Evolutionary conservation across 306 rosid genomes (phyloP).

Genomic region (Abrus precatorius): DNA sequence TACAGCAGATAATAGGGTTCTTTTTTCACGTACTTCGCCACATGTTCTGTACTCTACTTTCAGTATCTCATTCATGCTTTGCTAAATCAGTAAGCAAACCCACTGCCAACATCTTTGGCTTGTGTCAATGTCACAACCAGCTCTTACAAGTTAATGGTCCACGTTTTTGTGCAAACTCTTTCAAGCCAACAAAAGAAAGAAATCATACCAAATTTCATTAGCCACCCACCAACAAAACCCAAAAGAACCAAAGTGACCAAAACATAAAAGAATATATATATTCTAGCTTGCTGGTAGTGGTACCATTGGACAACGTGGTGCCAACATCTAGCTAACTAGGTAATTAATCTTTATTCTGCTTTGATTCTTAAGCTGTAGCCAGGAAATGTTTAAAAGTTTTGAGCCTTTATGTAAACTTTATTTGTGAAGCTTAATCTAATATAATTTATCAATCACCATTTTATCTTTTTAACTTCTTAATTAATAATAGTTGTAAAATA

Average conservation of each 20-base stretch:
- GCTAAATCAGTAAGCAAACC: conserved; percentile 33
- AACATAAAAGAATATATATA: too few relatives aligned
- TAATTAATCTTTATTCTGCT: too few relatives aligned
- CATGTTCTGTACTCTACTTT: conserved; percentile 4
- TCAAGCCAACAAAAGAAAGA: conserved; percentile 8
- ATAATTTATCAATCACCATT: too few relatives aligned
- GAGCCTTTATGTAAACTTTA: too few relatives aligned
- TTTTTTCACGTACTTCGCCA: conserved; percentile 14
- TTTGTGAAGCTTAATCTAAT: too few relatives aligned
- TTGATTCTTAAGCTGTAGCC: too few relatives aligned
- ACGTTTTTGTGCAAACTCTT: neutral
- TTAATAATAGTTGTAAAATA: too few relatives aligned
- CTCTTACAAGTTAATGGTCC: neutral
- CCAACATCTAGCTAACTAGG: too few relatives aligned
- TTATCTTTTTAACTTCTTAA: too few relatives aligned
- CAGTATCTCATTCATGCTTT: conserved; percentile 10
- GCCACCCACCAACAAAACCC: conserved; percentile 18
- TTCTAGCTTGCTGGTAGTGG: too few relatives aligned
- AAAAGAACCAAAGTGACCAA: neutral
- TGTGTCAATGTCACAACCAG: conserved; percentile 48
- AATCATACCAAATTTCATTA: conserved; percentile 26
- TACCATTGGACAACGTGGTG: too few relatives aligned
- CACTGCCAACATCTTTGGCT: conserved; percentile 45
- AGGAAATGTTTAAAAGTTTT: too few relatives aligned
- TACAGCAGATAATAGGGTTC: neutral